Percentiles rank a stretch among this genome's conserved stretches.
Evolutionary conservation across 352 stramenopile species (phyloP).

Genomic region (Phytophthora capsici): DNA sequence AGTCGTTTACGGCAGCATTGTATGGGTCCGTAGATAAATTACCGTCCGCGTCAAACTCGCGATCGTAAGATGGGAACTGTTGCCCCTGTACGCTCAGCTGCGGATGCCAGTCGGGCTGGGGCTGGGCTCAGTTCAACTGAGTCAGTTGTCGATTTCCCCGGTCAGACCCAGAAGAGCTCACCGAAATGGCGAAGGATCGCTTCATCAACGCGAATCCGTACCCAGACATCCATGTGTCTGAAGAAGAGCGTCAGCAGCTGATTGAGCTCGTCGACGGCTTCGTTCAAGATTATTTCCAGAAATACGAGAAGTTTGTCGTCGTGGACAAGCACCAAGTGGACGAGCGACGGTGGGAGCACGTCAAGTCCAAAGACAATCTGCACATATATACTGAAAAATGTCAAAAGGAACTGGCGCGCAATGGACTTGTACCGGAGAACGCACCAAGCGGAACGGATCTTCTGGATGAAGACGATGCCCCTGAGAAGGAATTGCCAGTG

Average conservation of each 20-base stretch:
- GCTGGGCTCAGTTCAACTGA: conserved; percentile 14
- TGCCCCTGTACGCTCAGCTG: conserved; percentile 2
- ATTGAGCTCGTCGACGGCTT: conserved; percentile 10
- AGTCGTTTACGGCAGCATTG: conserved; percentile 2
- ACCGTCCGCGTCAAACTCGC: conserved; percentile 3
- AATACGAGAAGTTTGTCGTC: conserved; percentile 33
- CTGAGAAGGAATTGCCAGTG: conserved; percentile 17
- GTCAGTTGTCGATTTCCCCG: conserved; percentile 18
- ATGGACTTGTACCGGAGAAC: conserved; percentile 5
- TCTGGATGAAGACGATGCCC: background rate
- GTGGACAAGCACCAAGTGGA: conserved; percentile 24
- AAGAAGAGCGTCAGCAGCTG: conserved; percentile 15
- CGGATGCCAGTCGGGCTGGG: conserved; percentile 1
- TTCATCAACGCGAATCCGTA: conserved; percentile 15
- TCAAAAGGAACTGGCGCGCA: conserved; percentile 7
- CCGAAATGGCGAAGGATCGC: conserved; percentile 8
- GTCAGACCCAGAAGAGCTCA: background rate
- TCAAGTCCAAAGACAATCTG: conserved; percentile 38
- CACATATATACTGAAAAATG: conserved; percentile 25
- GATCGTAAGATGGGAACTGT: conserved; percentile 12
- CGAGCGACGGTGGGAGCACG: conserved; percentile 16
- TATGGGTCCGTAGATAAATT: background rate
- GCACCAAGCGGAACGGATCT: background rate
- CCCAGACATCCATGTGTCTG: conserved; percentile 12
- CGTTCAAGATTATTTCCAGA: conserved; percentile 28